Base-by-base conservation (phyloP, 202 grass and related monocot genomes). In the Schoenoplectus tabernaemontani region DNA sequence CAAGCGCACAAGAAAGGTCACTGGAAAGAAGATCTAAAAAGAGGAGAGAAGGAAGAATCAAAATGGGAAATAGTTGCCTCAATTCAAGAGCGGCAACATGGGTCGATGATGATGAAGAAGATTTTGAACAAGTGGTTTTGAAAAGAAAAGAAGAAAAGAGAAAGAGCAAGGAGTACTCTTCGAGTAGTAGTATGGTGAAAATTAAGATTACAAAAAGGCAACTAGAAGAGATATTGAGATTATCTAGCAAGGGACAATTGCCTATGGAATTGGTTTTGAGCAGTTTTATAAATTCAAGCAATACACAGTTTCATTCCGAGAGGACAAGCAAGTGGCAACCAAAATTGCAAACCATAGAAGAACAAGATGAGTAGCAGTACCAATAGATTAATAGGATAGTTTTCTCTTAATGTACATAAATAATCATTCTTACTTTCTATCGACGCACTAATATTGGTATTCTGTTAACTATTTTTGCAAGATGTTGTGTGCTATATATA, bases 21-120 rank as follows among this genome's bases (percentile, higher is more conserved):
- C 70, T 53, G 16, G n/a, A n/a, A n/a, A n/a, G n/a, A n/a, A n/a
- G n/a, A n/a, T n/a, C n/a, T 16, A 53, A 75, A 17, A 5, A 19
- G 30, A 15, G 17, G 46, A 54, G 16, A 54, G 23, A 54, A 74
- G 44, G 54, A 60, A 39, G 34, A 24, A 83, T 36, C 6, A 9
- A 64, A n/a, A 84, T 84, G 82, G 82, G 82, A 65, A 84, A 84
- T 47, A 65, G 16, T 78, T 84, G 82, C 82, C 39, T 78, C 30
- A 84, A 77, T 11, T 5, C 54, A 77, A 75, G 42, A 68, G 50
- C 59, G 12, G 42, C 24, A 12, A 84, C 82, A 65, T 78, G 82
- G 68, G 43, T 67, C 9, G 82, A 78, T n/a, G n/a, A n/a, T 63
- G 80, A 83, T 7, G 33, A 57, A 54, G 81, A 48, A 13, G 47